Conservation (phyloP, 441 rosid species). For the Erodium texanum region DNA sequence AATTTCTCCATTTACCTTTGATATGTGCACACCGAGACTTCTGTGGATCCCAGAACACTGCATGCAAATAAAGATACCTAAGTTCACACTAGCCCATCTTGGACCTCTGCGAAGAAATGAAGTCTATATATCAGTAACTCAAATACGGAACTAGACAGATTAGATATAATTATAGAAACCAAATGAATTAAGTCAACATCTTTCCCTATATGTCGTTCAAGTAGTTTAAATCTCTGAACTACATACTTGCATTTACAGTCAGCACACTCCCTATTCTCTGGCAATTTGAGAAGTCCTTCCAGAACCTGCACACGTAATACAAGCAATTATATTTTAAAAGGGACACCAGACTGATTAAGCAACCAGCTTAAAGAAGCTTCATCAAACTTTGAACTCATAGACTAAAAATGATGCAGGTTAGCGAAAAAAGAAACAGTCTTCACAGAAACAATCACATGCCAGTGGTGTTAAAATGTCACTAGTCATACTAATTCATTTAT, state of each 20-base stretch:
- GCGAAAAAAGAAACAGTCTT: no score
- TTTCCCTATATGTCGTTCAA: not conserved
- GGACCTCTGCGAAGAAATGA: constrained; percentile 44
- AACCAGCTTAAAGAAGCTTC: no score
- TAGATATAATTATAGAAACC: not conserved
- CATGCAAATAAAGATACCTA: constrained; percentile 80
- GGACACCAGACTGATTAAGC: no score
- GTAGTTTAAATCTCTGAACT: not conserved
- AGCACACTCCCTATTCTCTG: constrained; percentile 70
- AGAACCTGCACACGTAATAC: constrained; percentile 43
- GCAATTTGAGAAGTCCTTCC: constrained; percentile 62
- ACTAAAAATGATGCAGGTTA: no score
- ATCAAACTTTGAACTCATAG: no score
- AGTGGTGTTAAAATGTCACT: no score
- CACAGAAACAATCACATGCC: no score
- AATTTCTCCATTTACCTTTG: constrained; percentile 42
- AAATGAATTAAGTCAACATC: not conserved
- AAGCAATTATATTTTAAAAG: not conserved
- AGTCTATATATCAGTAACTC: not conserved
- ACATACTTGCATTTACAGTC: constrained; percentile 63
- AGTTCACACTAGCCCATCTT: constrained; percentile 89
- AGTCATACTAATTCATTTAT: no score
- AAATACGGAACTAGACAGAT: not conserved
- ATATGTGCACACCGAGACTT: constrained; percentile 79
- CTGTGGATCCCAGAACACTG: constrained; percentile 86